A percentile compares a stretch with the other conserved stretches of the same genome.
Evolutionary conservation across 192 early-diverging fungal genomes (phyloP).

Genomic region (Coemansia sp.): DNA sequence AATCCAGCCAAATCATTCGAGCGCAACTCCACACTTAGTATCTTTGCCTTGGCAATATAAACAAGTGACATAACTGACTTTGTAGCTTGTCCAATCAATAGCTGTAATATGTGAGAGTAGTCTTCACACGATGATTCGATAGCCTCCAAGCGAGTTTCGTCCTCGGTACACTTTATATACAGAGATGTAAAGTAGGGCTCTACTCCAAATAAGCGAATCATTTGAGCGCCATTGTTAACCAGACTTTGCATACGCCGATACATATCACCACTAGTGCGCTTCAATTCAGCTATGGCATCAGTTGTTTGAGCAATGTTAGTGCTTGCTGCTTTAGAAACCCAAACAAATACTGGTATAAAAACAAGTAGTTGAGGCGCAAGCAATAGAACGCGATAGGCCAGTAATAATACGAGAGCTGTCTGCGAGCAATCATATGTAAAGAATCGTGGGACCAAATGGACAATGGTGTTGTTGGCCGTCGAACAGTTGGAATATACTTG

Average conservation of each 20-base stretch:
- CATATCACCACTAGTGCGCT: background rate
- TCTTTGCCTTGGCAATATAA: background rate
- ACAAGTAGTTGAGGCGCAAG: background rate
- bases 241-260: background rate
- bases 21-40: background rate
- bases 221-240: conserved; percentile 24
- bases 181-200: conserved; percentile 58
- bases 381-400: background rate
- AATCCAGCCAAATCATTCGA: conserved; percentile 1
- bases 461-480: background rate
- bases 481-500: background rate
- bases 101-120: background rate
- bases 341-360: background rate
- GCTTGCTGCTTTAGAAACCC: background rate
- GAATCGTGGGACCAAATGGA: background rate
- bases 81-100: background rate
- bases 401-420: background rate
- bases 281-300: background rate
- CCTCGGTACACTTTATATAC: conserved; percentile 61
- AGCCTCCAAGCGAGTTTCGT: conserved; percentile 52
- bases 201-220: conserved; percentile 64
- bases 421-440: conserved; percentile 9
- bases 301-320: background rate
- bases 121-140: background rate
- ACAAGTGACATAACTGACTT: background rate